These are phyloP conservation scores for Podila clonocystis DNA, from an alignment of 192 early-diverging fungal species.

Conservation along the genomic window DNA sequence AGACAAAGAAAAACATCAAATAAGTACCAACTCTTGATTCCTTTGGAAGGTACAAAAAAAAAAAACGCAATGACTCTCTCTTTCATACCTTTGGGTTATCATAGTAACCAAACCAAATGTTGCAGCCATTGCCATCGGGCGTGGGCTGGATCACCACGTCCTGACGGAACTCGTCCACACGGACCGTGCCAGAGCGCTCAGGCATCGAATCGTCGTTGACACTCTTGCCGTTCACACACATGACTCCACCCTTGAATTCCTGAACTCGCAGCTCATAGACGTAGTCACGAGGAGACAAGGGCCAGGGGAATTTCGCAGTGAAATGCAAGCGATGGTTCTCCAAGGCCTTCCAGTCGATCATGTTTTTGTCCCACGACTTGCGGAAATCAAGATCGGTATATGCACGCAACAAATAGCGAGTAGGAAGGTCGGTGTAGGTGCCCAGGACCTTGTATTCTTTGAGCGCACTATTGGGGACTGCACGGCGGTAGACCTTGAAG, in stretches of 20 bases:
- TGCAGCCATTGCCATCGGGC: constrained; percentile 48
- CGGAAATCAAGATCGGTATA: constrained; percentile 60
- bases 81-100: constrained; percentile 57
- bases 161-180: constrained; percentile 60
- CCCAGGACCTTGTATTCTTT: constrained; percentile 61
- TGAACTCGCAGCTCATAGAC: constrained; percentile 52
- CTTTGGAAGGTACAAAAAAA: neutral
- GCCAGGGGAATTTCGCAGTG: constrained; percentile 58
- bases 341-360: constrained; percentile 53
- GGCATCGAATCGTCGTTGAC: constrained; percentile 19
- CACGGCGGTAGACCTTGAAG: constrained; percentile 54
- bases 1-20: neutral
- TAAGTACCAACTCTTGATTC: no score
- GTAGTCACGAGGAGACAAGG: constrained; percentile 58
- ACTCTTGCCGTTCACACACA: constrained; percentile 39
- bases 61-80: neutral
- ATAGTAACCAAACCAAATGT: constrained; percentile 56
- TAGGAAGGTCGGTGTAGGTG: constrained; percentile 46
- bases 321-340: constrained; percentile 45
- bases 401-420: constrained; percentile 49
- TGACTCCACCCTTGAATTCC: constrained; percentile 24
- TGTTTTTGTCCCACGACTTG: constrained; percentile 59
- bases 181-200: constrained; percentile 46
- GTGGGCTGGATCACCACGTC: constrained; percentile 52
- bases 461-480: constrained; percentile 44